Evolutionary conservation across 2,329 filamentous ascomycete genomes (phyloP).

Genomic region (Colletotrichum aenigma): DNA sequence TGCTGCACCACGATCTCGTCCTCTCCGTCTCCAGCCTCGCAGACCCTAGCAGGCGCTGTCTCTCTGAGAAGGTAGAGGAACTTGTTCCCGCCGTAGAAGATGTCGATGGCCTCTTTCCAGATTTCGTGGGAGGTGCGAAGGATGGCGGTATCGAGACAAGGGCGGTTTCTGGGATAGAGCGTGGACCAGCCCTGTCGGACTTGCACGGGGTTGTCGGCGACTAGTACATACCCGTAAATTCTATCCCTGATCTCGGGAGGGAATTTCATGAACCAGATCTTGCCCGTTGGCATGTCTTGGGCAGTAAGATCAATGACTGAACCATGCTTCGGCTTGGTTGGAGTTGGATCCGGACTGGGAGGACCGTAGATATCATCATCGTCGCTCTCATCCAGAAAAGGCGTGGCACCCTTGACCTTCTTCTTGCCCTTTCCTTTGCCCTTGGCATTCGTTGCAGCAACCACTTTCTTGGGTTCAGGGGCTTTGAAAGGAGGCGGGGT

Average conservation of each 20-base stretch:
- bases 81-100: constrained; percentile 53
- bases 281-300: not conserved
- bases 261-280: constrained; percentile 18
- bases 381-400: not conserved
- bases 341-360: not conserved
- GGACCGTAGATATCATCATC: not conserved
- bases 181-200: constrained; percentile 38
- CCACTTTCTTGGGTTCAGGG: not conserved
- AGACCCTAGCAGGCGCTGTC: constrained; percentile 30
- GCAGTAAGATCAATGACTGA: not conserved
- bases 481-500: not conserved
- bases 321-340: not conserved
- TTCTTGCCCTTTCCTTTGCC: not conserved
- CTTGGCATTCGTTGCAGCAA: not conserved
- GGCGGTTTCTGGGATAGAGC: constrained; percentile 29
- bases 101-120: constrained; percentile 37
- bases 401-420: not conserved
- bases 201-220: constrained; percentile 32
- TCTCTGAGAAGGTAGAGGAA: constrained; percentile 50
- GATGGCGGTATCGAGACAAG: constrained; percentile 32
- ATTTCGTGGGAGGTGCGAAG: constrained; percentile 38
- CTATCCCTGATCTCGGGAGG: constrained; percentile 32
- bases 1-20: constrained; percentile 12
- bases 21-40: constrained; percentile 17
- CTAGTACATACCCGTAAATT: constrained; percentile 36